Base-by-base conservation (phyloP, 768 basidiomycete species). In the Boletus fagicola region DNA sequence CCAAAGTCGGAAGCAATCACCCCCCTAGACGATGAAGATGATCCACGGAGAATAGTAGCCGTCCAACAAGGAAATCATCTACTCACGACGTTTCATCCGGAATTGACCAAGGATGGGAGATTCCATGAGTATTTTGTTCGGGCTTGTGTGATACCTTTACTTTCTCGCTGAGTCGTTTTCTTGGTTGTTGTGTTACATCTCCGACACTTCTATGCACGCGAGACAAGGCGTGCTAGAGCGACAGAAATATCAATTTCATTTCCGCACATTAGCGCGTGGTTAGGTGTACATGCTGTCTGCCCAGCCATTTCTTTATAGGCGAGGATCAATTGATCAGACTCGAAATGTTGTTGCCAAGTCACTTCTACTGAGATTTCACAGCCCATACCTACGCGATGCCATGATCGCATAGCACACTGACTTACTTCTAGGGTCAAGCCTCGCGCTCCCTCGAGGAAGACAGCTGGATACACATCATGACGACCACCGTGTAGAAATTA, bases 41-140 rank as follows among this genome's bases (percentile, higher is more conserved):
- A 87, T 62, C 80, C 83, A 9, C 80, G 79, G 65, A 86, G 80
- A 12, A 84, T 91, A 60, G 94, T 98, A 49, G 94, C 94, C 18
- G 73, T 94, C 18, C 83, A 87, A 4, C 92, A 97, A 68, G 95
- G 95, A 28, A 78, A 76, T 28, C 87, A 93, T 68, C 77, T 98
- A 58, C 79, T 94, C 30, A 94, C 94, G 5, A 92, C 88, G 0
- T 98, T 97, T 76, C 96, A 98, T 68, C 96, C 95, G 0, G 96
- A 98, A 71, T 77, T 98, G 45, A 94, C 92, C 24, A 78, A 80
- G 55, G 96, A 98, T 66, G 74, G 82, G 56, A 84, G 95, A 39
- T 92, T 98, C 67, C 95, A 97, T 71, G 90, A 96, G 58, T 96
- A 90, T 70, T 98, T 96, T 67, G 78, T 96, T 42, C 78, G 78